Conservation (phyloP, 2,329 filamentous ascomycete genomes). For the Aureobasidium sp. region DNA sequence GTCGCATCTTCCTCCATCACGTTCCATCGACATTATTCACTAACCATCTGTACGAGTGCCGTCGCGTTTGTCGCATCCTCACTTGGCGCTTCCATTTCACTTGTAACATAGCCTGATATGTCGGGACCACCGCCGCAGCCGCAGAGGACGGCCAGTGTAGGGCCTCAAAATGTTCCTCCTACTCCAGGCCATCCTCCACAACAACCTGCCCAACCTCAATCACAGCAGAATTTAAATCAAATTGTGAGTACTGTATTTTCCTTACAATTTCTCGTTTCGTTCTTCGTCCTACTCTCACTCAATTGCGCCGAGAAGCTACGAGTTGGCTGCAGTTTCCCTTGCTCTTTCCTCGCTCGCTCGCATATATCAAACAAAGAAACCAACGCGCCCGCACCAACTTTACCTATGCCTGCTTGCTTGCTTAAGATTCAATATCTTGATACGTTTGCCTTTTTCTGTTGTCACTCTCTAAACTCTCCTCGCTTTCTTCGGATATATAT, state of each 20-base stretch:
- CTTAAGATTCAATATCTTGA: neutral
- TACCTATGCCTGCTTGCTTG: neutral
- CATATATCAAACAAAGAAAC: neutral
- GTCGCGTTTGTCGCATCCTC: neutral
- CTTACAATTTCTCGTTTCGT: neutral
- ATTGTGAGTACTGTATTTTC: constrained; percentile 61
- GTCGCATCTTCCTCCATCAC: constrained; percentile 1
- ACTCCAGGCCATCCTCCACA: constrained; percentile 34
- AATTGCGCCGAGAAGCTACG: neutral
- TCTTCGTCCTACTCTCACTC: too few relatives aligned
- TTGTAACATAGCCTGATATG: constrained; percentile 23
- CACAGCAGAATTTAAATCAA: constrained; percentile 87
- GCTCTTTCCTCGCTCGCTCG: neutral
- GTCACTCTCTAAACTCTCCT: neutral
- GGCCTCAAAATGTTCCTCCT: constrained; percentile 24
- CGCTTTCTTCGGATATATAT: neutral
- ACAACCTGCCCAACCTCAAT: constrained; percentile 49
- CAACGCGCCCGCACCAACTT: neutral
- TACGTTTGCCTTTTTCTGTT: neutral
- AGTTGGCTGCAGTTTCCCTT: neutral
- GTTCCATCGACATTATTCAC: neutral
- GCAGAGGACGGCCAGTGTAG: constrained; percentile 30
- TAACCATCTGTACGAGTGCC: neutral
- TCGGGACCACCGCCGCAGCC: constrained; percentile 31
- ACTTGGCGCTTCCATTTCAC: neutral